Evolutionary conservation across 2,329 filamentous ascomycete genomes (phyloP), one percentile per base, ranked within the genome.

Genomic region (Myriosclerotinia scirpicola): DNA sequence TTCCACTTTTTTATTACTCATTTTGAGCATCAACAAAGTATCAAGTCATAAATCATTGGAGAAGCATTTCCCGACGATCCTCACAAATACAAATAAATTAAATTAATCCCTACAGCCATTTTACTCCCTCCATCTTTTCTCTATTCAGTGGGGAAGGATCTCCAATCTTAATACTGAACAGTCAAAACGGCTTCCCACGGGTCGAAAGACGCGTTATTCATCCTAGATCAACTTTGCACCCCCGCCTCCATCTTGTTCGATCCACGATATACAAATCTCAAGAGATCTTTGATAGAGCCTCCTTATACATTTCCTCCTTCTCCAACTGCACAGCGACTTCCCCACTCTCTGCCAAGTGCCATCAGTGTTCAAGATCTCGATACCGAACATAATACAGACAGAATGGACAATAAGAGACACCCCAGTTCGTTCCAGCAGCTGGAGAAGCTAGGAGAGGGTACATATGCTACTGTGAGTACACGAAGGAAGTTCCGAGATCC

Each of bases 391-490:
- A 64, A 67, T 22, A 60, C 66, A 58, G 61, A 68, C 66, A 69
- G 66, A 6, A 98, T 98, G 94, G 94, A 97, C 80, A 50, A 50
- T 20, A 91, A 96, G 79, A 85, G 91, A 76, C 92, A 97, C 76
- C 93, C 94, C 52, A 76, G 75, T 81, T 98, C 94, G 69, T 99
- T 99, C 84, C 94, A 98, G 85, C 95, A 98, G 87, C 86, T 98
- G 78, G 95, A 99, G 81, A 99, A 94, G 90, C 86, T 99, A 72
- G 95, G 95, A 76, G 95, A 99, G 83, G 95, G 95, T 69, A 99
- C 95, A 42, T 99, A 99, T 86, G 95, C 95, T 44, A 99, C 95
- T 44, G 95, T 97, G 83, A 68, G 74, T 75, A 59, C 42, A 64
- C 22, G 30, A 54, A 22, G 34, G 36, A 6, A 44, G 11, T 56